phyloP scores from a whole-genome alignment of 2,329 filamentous ascomycete genomes.

The Chaetomiaceae sp. region DNA sequence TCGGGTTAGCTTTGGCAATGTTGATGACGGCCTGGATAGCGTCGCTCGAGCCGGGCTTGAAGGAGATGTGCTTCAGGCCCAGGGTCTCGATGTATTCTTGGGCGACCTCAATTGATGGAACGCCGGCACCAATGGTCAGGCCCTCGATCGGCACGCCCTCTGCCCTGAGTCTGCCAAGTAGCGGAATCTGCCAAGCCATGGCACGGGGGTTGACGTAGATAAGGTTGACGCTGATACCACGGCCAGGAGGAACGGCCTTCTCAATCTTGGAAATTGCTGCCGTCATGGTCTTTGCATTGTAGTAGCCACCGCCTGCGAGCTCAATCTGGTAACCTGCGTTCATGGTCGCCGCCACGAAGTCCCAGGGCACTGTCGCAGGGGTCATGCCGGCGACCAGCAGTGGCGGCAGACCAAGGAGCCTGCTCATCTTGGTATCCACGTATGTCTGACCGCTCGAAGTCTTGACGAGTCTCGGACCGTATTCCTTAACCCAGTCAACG shows the following conservation, averaged over 20 bases:
- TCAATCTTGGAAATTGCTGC: slow-evolving; percentile 81
- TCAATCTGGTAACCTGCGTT: slow-evolving; percentile 94
- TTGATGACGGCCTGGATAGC: slow-evolving; percentile 88
- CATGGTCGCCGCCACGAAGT: slow-evolving; percentile 90
- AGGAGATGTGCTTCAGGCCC: slow-evolving; percentile 86
- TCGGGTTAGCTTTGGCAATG: slow-evolving; percentile 89
- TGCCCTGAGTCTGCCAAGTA: slow-evolving; percentile 72
- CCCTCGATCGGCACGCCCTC: slow-evolving; percentile 90
- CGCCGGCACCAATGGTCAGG: slow-evolving; percentile 86
- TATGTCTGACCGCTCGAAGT: slow-evolving; percentile 85
- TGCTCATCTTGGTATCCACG: slow-evolving; percentile 95
- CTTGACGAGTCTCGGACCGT: slow-evolving; percentile 86
- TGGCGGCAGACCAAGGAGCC: slow-evolving; percentile 77
- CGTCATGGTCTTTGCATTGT: slow-evolving; percentile 76
- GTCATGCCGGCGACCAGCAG: slow-evolving; percentile 95
- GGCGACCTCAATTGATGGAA: slow-evolving; percentile 88
- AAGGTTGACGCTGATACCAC: slow-evolving; percentile 83
- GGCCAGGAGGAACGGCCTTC: slow-evolving; percentile 73
- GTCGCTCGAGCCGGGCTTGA: slow-evolving; percentile 88
- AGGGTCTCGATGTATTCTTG: slow-evolving; percentile 92
- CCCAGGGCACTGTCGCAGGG: slow-evolving; percentile 81
- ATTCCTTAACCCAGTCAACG: slow-evolving; percentile 96
- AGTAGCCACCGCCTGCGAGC: slow-evolving; percentile 85
- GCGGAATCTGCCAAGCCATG: slow-evolving; percentile 88
- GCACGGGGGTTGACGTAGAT: slow-evolving; percentile 88